These are phyloP conservation scores for Psilocybe tampanensis DNA, from an alignment of 768 basidiomycete species.

Conservation along the genomic window DNA sequence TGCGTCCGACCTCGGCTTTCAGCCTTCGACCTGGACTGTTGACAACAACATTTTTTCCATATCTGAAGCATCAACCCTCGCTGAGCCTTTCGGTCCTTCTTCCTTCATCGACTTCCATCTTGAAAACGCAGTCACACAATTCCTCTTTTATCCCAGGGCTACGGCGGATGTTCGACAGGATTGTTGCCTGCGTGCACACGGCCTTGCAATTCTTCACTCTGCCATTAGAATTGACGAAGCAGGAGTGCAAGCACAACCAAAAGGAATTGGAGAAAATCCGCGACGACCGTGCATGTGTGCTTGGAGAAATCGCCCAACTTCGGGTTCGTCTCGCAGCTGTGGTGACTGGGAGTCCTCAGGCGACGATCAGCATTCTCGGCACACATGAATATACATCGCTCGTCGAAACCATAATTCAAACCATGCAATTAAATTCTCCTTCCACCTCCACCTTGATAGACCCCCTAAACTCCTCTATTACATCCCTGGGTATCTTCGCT, in stretches of 20 bases:
- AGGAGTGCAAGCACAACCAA: conserved; percentile 69
- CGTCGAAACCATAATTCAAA: conserved; percentile 18
- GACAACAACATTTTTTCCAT: conserved; percentile 66
- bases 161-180: background rate
- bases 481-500: conserved; percentile 15
- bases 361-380: conserved; percentile 16
- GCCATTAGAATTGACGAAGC: conserved; percentile 63
- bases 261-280: conserved; percentile 62
- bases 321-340: conserved; percentile 40
- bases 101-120: conserved; percentile 8
- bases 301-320: conserved; percentile 64
- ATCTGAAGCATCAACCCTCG: conserved; percentile 37
- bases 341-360: conserved; percentile 18
- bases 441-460: too few relatives aligned
- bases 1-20: conserved; percentile 43
- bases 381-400: conserved; percentile 16
- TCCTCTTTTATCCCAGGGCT: background rate
- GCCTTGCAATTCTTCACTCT: conserved; percentile 35
- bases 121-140: conserved; percentile 4
- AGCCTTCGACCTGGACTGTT: conserved; percentile 53
- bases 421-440: conserved; percentile 12
- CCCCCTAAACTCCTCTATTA: conserved; percentile 8
- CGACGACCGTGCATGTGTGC: conserved; percentile 65
- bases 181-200: conserved; percentile 17
- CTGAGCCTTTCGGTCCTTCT: conserved; percentile 22